Evolutionary conservation across 2,329 filamentous ascomycete genomes (phyloP), one percentile per base, ranked within the genome.

Genomic region (Aspergillus udagawae): DNA sequence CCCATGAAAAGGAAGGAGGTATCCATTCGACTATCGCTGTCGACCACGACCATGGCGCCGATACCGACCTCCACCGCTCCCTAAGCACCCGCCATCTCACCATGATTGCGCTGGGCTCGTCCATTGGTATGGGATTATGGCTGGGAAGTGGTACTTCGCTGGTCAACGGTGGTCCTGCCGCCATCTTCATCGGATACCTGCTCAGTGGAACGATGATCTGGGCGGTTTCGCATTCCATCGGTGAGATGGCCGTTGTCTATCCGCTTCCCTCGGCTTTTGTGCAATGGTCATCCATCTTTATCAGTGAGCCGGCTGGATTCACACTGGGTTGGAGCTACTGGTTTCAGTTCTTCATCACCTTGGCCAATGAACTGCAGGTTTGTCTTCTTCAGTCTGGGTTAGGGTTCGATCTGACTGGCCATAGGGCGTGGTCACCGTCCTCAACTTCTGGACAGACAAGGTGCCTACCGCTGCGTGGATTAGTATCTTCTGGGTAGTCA

Each of bases 291-390:
- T 73, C 65, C 32, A 80, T 77, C 42, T 81, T 80, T 59, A 69
- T 80, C 51, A 72, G 77, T 55, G 71, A 69, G 1, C 68, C 78
- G 0, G 73, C 74, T 9, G 77, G 72, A 0, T 79, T 80, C 60
- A 74, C 78, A 7, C 67, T 80, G 3, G 78, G 78, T 3, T 80
- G 78, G 76, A 74, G 76, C 1, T 80, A 80, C 59, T 80, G 77
- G 69, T 78, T 80, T 58, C 73, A 67, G 3, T 77, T 72, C 57
- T 72, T 69, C 52, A 78, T 79, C 61, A 77, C 74, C 23, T 75
- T 80, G 55, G 77, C 78, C 53, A 79, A 75, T 58, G 75, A 79
- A 53, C 67, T 77, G 0, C 68, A 74, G 52, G 76, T 60, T 47
- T 49, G 51, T 35, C 17, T 1, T 2, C 6, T 20, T 27, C 12